A percentile compares a stretch with the other conserved stretches of the same genome.
phyloP scores from a whole-genome alignment of 192 early-diverging fungal genomes.

The Coemansia sp. region DNA sequence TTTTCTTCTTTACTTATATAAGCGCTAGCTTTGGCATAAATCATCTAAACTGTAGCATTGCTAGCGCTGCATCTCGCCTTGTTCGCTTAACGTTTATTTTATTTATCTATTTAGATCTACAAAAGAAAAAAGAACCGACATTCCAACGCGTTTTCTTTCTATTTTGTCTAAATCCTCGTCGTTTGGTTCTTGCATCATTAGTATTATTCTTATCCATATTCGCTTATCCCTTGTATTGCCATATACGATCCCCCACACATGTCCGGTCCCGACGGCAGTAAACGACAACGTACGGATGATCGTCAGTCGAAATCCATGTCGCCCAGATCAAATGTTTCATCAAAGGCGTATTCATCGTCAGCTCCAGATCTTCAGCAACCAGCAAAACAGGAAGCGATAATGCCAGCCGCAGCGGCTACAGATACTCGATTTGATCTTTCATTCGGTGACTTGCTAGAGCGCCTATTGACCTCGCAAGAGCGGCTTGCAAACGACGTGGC shows the following conservation, averaged over 20 bases:
- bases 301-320: constrained; percentile 20
- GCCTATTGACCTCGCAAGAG: constrained; percentile 40
- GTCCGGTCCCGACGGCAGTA: constrained; percentile 44
- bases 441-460: constrained; percentile 27
- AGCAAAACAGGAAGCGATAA: constrained; percentile 7
- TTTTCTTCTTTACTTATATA: neutral
- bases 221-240: neutral
- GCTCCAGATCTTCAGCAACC: constrained; percentile 4
- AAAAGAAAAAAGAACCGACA: constrained; percentile 1
- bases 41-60: constrained; percentile 9
- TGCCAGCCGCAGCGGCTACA: constrained; percentile 10
- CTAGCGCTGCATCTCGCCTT: constrained; percentile 2
- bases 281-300: constrained; percentile 50
- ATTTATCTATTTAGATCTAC: neutral
- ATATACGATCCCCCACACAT: constrained; percentile 17
- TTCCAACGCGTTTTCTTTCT: neutral
- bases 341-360: constrained; percentile 9
- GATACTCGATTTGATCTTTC: constrained; percentile 1
- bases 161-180: neutral
- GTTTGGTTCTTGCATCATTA: constrained; percentile 2
- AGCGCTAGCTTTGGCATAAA: constrained; percentile 7
- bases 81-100: neutral
- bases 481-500: constrained; percentile 40
- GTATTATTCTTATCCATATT: constrained; percentile 11
- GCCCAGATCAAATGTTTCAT: neutral